Evolutionary conservation across 495 filamentous ascomycete species (phyloP).

Genomic region (Talaromyces wortmannii): DNA sequence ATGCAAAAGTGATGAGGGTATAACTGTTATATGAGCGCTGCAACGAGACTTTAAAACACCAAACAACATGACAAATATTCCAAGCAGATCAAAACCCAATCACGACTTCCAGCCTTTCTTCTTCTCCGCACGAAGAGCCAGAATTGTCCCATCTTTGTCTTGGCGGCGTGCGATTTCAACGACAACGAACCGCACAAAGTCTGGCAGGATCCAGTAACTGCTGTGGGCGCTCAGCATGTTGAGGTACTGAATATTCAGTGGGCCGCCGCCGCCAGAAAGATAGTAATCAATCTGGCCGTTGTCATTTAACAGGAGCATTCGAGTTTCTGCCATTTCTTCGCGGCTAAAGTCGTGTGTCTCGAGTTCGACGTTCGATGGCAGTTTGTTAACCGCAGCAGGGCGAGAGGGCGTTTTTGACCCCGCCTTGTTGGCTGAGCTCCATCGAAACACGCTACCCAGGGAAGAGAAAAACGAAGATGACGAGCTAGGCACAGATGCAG

Average conservation of each 20-base stretch:
- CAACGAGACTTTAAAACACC: background rate
- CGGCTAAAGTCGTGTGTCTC: conserved; percentile 92
- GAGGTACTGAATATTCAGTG: conserved; percentile 89
- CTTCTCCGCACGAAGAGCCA: conserved; percentile 71
- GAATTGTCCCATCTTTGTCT: conserved; percentile 60
- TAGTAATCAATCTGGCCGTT: conserved; percentile 93
- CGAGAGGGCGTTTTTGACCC: conserved; percentile 3
- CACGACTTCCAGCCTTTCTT: conserved; percentile 38
- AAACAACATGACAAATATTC: background rate
- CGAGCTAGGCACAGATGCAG: conserved; percentile 69
- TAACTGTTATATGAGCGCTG: too few species aligned
- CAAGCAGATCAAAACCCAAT: background rate
- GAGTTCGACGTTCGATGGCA: conserved; percentile 87
- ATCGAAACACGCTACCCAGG: conserved; percentile 57
- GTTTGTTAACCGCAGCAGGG: conserved; percentile 33
- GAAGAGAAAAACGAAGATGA: conserved; percentile 59
- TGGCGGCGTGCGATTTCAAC: conserved; percentile 74
- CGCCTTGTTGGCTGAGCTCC: conserved; percentile 22
- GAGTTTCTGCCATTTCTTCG: conserved; percentile 88
- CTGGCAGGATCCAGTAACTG: conserved; percentile 81
- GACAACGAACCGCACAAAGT: conserved; percentile 83
- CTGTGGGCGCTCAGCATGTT: conserved; percentile 98
- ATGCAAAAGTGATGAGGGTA: too few species aligned
- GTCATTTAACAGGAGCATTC: conserved; percentile 83
- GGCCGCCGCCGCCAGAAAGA: conserved; percentile 68